Evolutionary conservation across 2,329 filamentous ascomycete genomes (phyloP).

Genomic region (Xylaria sp.): DNA sequence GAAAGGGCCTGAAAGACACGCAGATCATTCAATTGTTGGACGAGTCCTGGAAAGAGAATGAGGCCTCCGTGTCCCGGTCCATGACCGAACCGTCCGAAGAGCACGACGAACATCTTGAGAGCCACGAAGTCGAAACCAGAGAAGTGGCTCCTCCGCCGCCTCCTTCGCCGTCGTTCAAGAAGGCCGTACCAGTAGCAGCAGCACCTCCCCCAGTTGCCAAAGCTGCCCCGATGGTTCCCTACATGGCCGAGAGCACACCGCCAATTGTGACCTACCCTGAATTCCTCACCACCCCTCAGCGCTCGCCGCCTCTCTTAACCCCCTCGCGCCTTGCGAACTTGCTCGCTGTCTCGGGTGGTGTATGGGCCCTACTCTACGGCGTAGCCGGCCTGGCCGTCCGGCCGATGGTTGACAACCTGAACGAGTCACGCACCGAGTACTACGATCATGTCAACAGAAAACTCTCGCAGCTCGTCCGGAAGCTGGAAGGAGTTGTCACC

Average conservation of each 20-base stretch:
- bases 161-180: neutral
- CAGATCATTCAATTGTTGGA: slow-evolving; percentile 64
- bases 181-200: slow-evolving; percentile 11
- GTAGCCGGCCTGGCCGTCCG: slow-evolving; percentile 62
- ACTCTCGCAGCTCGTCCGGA: slow-evolving; percentile 42
- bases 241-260: slow-evolving; percentile 44
- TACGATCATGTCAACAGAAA: slow-evolving; percentile 44
- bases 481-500: slow-evolving; percentile 55
- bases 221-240: slow-evolving; percentile 17
- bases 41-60: slow-evolving; percentile 17
- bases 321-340: slow-evolving; percentile 53
- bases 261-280: slow-evolving; percentile 67
- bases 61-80: slow-evolving; percentile 6
- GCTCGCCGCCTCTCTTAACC: slow-evolving; percentile 58
- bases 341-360: slow-evolving; percentile 51
- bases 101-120: neutral
- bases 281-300: slow-evolving; percentile 54
- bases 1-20: slow-evolving; percentile 63
- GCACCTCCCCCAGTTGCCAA: neutral
- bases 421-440: slow-evolving; percentile 48
- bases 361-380: slow-evolving; percentile 64
- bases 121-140: neutral
- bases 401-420: slow-evolving; percentile 53
- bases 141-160: slow-evolving; percentile 1
- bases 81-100: slow-evolving; percentile 6